Evolutionary conservation across 305 asterid genomes (phyloP).

Genomic region (Solanum chacoense): DNA sequence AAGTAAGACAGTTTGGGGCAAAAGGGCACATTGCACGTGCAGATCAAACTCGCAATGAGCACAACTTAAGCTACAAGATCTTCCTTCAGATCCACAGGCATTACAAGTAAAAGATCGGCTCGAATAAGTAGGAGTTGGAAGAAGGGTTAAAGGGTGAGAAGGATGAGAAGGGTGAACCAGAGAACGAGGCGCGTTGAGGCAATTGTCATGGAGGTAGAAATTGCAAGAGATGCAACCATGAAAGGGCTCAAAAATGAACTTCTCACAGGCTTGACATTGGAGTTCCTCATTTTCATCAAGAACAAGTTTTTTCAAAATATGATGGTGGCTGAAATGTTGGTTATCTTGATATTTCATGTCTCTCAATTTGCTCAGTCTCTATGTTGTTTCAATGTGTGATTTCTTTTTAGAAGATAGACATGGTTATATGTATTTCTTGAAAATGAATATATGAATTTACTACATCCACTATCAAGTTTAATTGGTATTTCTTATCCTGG

Average conservation of each 20-base stretch:
- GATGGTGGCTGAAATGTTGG: slow-evolving; percentile 25
- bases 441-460: not conserved
- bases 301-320: slow-evolving; percentile 9
- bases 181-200: slow-evolving; percentile 23
- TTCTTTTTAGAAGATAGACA: not conserved
- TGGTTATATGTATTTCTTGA: not conserved
- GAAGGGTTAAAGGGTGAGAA: slow-evolving; percentile 27
- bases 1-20: not conserved
- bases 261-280: slow-evolving; percentile 17
- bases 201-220: slow-evolving; percentile 19
- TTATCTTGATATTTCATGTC: not conserved
- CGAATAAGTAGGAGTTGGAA: slow-evolving; percentile 25
- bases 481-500: not conserved
- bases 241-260: not conserved
- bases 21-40: slow-evolving; percentile 17
- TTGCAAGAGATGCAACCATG: slow-evolving; percentile 29
- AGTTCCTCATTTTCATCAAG: slow-evolving; percentile 10
- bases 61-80: slow-evolving; percentile 16
- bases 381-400: not conserved
- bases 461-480: not conserved
- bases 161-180: slow-evolving; percentile 26
- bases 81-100: slow-evolving; percentile 19
- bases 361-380: not conserved
- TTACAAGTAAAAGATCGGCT: slow-evolving; percentile 10
- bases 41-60: slow-evolving; percentile 26